Evolutionary conservation across 192 early-diverging fungal species (phyloP), one percentile per base, ranked within the genome.

Genomic region (Chytriomyces hyalinus): DNA sequence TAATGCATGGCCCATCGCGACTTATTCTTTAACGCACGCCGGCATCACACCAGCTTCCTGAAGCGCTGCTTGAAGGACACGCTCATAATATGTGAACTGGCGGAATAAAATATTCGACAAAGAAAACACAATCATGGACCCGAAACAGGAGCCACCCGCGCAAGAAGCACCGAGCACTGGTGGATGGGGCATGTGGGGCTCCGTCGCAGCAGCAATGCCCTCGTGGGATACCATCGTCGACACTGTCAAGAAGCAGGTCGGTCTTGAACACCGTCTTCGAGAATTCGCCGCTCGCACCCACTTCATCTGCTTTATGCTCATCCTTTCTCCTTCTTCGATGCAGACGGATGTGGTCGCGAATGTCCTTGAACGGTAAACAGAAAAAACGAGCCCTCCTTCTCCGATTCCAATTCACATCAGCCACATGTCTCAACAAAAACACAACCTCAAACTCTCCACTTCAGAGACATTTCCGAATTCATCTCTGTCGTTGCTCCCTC

Each of bases 201-300:
- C 75, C 48, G 20, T 13, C 53, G 17, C 26, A n/a, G 17, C 15
- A 46, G 15, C 63, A 6, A 53, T 53, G n/a, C 49, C 64, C 6
- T 82, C 82, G 8, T 86, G 85, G 85, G 53, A 77, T 7, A 67
- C 59, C 3, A 65, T 85, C 48, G 85, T 86, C 5, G 83, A 84
- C 36, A 76, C 79, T 6, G 83, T 86, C 49, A 84, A 84, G 78
- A 86, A 86, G 69, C 85, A 82, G 81, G 78, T 67, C 10, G 0
- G 53, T 60, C 20, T 57, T 57, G 15, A 20, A n/a, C 20, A 57
- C 20, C 53, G 15, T 20, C 3, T 57, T 57, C 53, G 13, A n/a
- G 15, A n/a, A 20, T 57, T 57, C 20, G 15, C 20, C 20, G 15
- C 20, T 57, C 53, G 13, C 20, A n/a, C 0, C 51, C 20, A n/a